A percentile compares a stretch with the other conserved stretches of the same genome.
phyloP scores from a whole-genome alignment of 768 basidiomycete species.

The Cyclocybe cylindracea region DNA sequence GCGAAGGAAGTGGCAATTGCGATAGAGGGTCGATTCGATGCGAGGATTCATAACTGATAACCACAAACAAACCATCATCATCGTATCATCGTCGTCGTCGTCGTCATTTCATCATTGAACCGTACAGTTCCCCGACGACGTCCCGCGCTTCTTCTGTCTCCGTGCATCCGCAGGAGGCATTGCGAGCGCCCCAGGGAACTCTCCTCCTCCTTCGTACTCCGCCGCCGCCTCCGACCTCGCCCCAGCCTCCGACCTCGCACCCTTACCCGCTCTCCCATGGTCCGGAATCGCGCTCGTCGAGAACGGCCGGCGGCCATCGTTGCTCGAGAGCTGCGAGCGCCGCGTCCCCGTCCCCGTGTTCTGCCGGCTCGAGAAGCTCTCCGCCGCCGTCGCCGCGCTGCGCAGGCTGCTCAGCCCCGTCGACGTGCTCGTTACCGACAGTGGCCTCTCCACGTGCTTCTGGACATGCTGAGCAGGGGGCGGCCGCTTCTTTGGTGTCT shows the following conservation, averaged over 20 bases:
- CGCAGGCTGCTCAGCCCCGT: conserved; percentile 60
- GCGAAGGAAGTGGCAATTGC: no score
- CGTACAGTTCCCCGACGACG: conserved; percentile 43
- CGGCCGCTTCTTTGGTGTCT: conserved; percentile 16
- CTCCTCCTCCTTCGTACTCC: conserved; percentile 4
- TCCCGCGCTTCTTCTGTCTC: conserved; percentile 38
- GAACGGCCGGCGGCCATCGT: conserved; percentile 4
- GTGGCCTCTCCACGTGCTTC: conserved; percentile 47
- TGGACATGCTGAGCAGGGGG: conserved; percentile 26
- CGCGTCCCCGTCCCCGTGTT: conserved; percentile 14
- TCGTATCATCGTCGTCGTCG: no score
- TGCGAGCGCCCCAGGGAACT: neutral
- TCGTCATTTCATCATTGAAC: conserved; percentile 39
- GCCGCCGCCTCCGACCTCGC: conserved; percentile 4
- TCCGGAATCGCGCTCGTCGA: neutral
- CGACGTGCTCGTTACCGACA: conserved; percentile 60
- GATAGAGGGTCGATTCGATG: no score
- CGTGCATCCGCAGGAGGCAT: conserved; percentile 34
- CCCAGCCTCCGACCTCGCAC: conserved; percentile 1
- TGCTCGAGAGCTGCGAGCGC: conserved; percentile 17
- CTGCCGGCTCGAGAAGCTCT: conserved; percentile 38
- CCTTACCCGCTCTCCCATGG: conserved; percentile 6
- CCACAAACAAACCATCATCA: no score
- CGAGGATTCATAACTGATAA: neutral
- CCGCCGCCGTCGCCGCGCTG: conserved; percentile 54